Percentiles rank a stretch among this genome's conserved stretches.
Conservation (phyloP, 208 protist genomes). For the Trichomonas tenax region DNA sequence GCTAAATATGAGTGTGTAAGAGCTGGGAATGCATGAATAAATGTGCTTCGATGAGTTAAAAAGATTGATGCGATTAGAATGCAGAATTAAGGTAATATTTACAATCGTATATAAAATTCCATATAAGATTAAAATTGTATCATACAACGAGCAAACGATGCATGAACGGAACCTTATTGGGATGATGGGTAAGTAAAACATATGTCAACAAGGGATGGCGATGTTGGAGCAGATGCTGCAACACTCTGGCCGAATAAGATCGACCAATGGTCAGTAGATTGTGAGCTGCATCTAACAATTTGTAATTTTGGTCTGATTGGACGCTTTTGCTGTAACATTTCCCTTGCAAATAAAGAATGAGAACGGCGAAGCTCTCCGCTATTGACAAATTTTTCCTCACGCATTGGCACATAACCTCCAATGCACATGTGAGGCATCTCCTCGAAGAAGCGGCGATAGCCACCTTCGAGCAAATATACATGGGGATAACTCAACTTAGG, state of each 20-base stretch:
- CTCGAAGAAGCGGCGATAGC: conserved; percentile 20
- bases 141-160: neutral
- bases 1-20: no score
- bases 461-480: conserved; percentile 24
- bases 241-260: neutral
- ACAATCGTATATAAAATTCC: neutral
- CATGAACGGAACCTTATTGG: neutral
- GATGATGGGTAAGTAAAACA: neutral
- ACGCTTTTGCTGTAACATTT: neutral
- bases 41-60: no score
- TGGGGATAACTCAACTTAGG: conserved; percentile 22
- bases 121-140: neutral
- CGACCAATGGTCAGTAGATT: neutral
- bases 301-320: neutral
- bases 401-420: conserved; percentile 25
- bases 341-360: neutral
- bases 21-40: no score
- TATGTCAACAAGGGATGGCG: neutral
- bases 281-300: neutral
- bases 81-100: no score
- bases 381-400: neutral
- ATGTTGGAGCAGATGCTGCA: neutral
- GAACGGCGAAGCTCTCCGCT: neutral
- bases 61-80: no score
- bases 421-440: conserved; percentile 10